phyloP scores from a whole-genome alignment of 768 basidiomycete genomes.

The Termitomyces sp. region DNA sequence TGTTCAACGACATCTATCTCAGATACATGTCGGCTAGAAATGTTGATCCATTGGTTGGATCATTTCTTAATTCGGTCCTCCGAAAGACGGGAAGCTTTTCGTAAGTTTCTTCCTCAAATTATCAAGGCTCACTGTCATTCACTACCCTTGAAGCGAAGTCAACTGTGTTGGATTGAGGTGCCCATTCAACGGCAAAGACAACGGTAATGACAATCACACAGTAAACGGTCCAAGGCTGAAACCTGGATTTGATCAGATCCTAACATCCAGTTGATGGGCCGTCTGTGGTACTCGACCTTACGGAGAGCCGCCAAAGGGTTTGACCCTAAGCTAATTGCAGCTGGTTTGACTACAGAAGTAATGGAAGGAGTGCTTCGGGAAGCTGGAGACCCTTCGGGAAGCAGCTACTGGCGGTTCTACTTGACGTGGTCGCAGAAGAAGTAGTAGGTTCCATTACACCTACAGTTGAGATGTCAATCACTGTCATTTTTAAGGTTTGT shows the following conservation, averaged over 20 bases:
- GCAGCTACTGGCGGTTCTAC: background rate
- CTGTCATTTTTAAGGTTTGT: too few relatives aligned
- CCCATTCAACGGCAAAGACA: slow-evolving; percentile 4
- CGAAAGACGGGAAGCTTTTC: background rate
- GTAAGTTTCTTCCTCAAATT: background rate
- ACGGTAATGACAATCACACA: background rate
- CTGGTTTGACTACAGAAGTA: slow-evolving; percentile 4
- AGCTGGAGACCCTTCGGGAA: slow-evolving; percentile 1
- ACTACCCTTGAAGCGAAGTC: background rate
- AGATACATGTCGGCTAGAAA: background rate
- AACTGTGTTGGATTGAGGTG: background rate
- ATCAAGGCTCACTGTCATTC: background rate
- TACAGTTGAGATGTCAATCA: background rate
- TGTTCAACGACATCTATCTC: slow-evolving; percentile 1
- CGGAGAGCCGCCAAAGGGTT: background rate
- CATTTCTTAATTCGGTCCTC: background rate
- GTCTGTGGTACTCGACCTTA: background rate
- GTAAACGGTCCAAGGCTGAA: background rate
- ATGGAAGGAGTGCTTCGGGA: background rate
- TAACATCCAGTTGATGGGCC: background rate
- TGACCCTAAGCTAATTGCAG: background rate
- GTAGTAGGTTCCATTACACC: background rate
- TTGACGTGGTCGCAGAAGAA: slow-evolving; percentile 9
- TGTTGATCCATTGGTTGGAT: slow-evolving; percentile 4
- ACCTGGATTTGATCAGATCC: background rate